phyloP scores from a whole-genome alignment of 106 monocot species.

The Alisma plantagoaquatica region DNA sequence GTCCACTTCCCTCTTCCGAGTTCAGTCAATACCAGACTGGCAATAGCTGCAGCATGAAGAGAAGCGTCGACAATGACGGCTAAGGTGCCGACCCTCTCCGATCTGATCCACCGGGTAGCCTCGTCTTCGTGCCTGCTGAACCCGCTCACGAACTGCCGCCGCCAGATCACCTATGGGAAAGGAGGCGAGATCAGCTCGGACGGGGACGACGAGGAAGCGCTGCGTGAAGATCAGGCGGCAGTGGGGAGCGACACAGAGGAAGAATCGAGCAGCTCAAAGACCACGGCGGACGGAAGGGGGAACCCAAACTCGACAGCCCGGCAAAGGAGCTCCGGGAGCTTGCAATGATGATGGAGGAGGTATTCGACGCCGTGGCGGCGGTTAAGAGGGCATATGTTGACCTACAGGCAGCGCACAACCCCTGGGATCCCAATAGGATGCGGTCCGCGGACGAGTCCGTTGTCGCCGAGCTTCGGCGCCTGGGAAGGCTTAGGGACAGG shows the following conservation, averaged over 20 bases:
- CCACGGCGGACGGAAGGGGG: conserved; percentile 10
- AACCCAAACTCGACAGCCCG: conserved; percentile 3
- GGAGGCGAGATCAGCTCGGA: too few relatives aligned
- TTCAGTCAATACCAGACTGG: too few relatives aligned
- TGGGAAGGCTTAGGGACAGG: conserved; percentile 53
- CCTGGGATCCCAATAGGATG: conserved; percentile 85
- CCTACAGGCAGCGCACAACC: conserved; percentile 72
- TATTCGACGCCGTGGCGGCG: conserved; percentile 59
- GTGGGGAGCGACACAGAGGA: too few relatives aligned
- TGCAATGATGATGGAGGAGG: conserved; percentile 52
- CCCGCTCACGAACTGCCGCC: conserved; percentile 10
- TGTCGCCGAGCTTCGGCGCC: conserved; percentile 57
- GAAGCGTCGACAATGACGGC: conserved; percentile 31
- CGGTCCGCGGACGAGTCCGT: conserved; percentile 60
- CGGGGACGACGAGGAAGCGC: too few relatives aligned
- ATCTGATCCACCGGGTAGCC: conserved; percentile 66
- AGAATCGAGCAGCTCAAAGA: neutral
- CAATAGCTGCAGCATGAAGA: too few relatives aligned
- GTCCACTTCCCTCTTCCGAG: too few relatives aligned
- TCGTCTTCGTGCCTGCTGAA: conserved; percentile 62
- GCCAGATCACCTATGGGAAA: too few relatives aligned
- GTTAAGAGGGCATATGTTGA: conserved; percentile 61
- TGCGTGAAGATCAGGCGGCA: too few relatives aligned
- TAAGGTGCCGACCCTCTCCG: conserved; percentile 37
- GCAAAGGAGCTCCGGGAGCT: neutral